These are phyloP conservation scores for Fagopyrum esculentum DNA, from an alignment of 148 eudicot genomes.

Conservation along the genomic window DNA sequence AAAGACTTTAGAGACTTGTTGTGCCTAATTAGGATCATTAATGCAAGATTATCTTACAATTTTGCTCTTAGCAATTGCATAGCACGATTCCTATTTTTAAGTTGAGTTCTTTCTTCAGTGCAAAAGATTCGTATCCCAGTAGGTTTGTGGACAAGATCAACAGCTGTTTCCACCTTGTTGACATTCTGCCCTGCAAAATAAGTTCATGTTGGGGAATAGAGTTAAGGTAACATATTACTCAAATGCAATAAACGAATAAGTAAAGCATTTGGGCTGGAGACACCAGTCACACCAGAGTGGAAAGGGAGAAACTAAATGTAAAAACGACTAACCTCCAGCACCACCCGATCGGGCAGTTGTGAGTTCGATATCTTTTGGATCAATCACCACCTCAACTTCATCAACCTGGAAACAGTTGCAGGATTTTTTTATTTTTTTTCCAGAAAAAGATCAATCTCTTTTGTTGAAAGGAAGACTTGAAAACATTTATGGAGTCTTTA, in stretches of 20 bases:
- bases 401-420: conserved; percentile 56
- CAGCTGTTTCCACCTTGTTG: conserved; percentile 98
- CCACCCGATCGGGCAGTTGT: conserved; percentile 98
- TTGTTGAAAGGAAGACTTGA: neutral
- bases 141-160: conserved; percentile 94
- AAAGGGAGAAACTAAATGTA: neutral
- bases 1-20: neutral
- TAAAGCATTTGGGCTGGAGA: neutral
- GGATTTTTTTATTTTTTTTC: neutral
- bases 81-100: conserved; percentile 79
- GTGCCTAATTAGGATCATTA: neutral
- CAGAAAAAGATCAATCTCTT: neutral
- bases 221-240: neutral
- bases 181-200: conserved; percentile 87
- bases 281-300: neutral
- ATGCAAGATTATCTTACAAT: conserved; percentile 37
- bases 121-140: conserved; percentile 98
- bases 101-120: conserved; percentile 93
- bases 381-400: conserved; percentile 94
- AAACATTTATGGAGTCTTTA: neutral
- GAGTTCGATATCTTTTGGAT: conserved; percentile 96
- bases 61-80: conserved; percentile 92
- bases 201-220: conserved; percentile 23
- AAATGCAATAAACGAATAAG: neutral
- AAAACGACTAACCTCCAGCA: conserved; percentile 73